Base-by-base conservation (phyloP, 1,139 yeast species). In the Chernovozyma sophiae-reginae region DNA sequence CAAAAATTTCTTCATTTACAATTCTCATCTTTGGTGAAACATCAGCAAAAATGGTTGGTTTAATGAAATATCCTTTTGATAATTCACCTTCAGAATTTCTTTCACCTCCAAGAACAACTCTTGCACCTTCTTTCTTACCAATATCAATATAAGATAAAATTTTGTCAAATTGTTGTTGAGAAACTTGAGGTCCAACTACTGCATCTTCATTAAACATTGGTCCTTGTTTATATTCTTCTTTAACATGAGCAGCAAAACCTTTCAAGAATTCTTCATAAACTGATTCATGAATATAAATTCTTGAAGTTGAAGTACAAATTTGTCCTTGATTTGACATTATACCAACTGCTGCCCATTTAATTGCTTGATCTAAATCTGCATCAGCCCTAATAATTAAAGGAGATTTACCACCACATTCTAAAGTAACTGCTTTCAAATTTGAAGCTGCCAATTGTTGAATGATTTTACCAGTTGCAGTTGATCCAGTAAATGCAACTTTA, bases 321-420 rank as follows among this genome's bases (percentile, higher is more conserved):
- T 70, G 76, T 35, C 76, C 76, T 53, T 84, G 78, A 63, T 89
- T 89, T 59, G 72, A 74, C 73, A 86, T 81, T 44, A 89, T 79
- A 49, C 96, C 97, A 46, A 77, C 67, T 19, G 92, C 87, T 32
- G 90, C 81, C 83, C 94, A 86, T 56, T 84, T 84, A 25, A 83
- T 89, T 32, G 95, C 90, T 54, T 80, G 80, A 1, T 80, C 84
- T 33, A 87, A 60, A 54, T 89, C 90, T 18, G 87, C 85, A 56
- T 76, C 96, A 34, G 63, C 81, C 65, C 81, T 82, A 40, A 74
- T 78, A 55, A 77, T 74, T 58, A 77, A 75, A 48, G 89, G 89
- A 15, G 92, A 81, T 56, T 89, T 89, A 43, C 97, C 97, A 46
- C 97, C 97, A 53, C 95, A 82, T 65, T 89, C 97, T 51, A 90